Evolutionary conservation across 179 eudicot genomes (phyloP), one percentile per base, ranked within the genome.

Genomic region (Spergularia azorica): DNA sequence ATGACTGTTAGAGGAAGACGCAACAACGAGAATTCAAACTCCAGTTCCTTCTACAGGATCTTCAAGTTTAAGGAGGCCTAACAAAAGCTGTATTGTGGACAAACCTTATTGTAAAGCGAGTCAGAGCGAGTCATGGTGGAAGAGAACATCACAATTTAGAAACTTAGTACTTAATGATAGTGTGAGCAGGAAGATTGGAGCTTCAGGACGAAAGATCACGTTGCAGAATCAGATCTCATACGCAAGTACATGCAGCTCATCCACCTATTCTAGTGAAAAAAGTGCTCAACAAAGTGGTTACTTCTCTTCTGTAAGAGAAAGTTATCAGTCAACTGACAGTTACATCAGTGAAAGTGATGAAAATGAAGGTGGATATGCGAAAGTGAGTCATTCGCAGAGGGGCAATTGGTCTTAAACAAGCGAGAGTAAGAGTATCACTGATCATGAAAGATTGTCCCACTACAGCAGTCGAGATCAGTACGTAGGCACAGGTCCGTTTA

Each of bases 231-330:
- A 56, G 65, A 77, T 77, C 69, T 76, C 86, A 58, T 87, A 86
- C 21, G 87, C 81, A 67, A 69, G 81, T 14, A 62, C 82, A 67
- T 79, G 84, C 67, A 76, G 76, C 21, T 83, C 87, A 61, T 39
- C 74, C 57, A 61, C 73, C 81, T 84, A 85, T 69, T 84, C 92
- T 70, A 59, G 76, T 82, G 79, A 71, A 80, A 73, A 67, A 71
- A 84, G 50, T 38, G 13, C 79, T 78, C 84, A 65, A 73, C 76
- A 75, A 66, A 76, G 66, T 83, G 85, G 82, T 48, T 86, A 83
- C 54, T 46, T 63, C 60, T 63, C 73, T 76, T 85, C 88, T 74
- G 82, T 88, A 60, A 79, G 78, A 76, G 78, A 57, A 83, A 82
- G 76, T 58, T 82, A 76, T 83, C 85, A 82, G 66, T 72, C 81